Percentiles rank a stretch among this genome's conserved stretches.
Conservation (phyloP, 208 protist species). For the Crithidia thermophila region DNA sequence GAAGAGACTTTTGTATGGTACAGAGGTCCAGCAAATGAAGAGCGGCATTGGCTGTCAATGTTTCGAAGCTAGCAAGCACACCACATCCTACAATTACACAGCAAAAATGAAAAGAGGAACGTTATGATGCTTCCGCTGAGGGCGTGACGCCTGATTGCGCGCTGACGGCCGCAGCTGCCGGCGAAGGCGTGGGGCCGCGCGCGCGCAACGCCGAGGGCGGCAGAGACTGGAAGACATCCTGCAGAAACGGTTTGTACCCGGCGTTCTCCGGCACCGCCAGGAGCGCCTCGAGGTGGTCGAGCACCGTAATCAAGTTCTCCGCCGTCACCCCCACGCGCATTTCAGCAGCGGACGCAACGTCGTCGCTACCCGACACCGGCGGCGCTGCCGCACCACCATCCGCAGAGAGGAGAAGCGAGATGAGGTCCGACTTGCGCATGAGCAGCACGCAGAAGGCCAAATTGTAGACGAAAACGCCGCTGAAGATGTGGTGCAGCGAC, state of each 20-base stretch:
- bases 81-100: too few relatives aligned
- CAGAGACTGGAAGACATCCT: conserved; percentile 47
- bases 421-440: conserved; percentile 54
- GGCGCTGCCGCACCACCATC: not conserved
- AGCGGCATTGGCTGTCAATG: too few relatives aligned
- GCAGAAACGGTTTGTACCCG: conserved; percentile 62
- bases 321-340: too few relatives aligned
- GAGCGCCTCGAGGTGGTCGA: conserved; percentile 35
- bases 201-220: conserved; percentile 36
- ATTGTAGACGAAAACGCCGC: conserved; percentile 27
- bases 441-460: conserved; percentile 54
- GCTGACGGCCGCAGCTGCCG: not conserved
- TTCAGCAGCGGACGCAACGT: not conserved
- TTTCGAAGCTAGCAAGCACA: too few relatives aligned
- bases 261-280: conserved; percentile 38
- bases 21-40: too few relatives aligned
- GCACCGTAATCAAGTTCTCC: conserved; percentile 12
- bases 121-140: too few relatives aligned
- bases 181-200: not conserved
- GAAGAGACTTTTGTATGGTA: too few relatives aligned
- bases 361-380: not conserved
- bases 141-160: not conserved
- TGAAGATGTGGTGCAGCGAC: conserved; percentile 38
- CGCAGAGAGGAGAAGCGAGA: conserved; percentile 25
- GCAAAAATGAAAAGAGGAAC: too few relatives aligned